Percentiles rank a stretch among this genome's conserved stretches.
Evolutionary conservation across 768 basidiomycete species (phyloP).

Genomic region (Rhizopogon rudus): DNA sequence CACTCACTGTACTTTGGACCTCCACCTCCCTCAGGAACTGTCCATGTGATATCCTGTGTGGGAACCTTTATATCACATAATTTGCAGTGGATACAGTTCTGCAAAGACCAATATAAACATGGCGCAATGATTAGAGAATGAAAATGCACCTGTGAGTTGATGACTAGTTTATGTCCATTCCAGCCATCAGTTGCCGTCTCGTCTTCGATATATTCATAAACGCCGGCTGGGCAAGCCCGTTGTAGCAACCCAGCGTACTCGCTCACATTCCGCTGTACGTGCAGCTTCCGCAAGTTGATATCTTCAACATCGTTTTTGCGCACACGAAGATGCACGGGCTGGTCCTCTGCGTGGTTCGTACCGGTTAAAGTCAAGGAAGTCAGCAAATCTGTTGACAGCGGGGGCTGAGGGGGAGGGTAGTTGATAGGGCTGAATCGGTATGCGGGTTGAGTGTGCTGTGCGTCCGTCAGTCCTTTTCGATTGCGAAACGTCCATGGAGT

Average conservation of each 20-base stretch:
- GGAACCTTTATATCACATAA: constrained; percentile 96
- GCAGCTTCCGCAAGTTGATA: constrained; percentile 43
- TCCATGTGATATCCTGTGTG: constrained; percentile 96
- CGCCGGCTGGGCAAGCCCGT: constrained; percentile 88
- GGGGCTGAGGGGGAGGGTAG: constrained; percentile 85
- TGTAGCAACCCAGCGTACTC: constrained; percentile 88
- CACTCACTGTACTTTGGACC: constrained; percentile 91
- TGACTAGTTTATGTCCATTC: constrained; percentile 85
- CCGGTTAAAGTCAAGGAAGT: constrained; percentile 87
- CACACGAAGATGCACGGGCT: constrained; percentile 84
- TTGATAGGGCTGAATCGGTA: constrained; percentile 65
- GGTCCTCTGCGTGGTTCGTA: constrained; percentile 97
- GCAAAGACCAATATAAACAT: constrained; percentile 10
- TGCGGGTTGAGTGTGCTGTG: constrained; percentile 67
- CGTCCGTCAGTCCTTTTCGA: constrained; percentile 47
- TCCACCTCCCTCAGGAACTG: constrained; percentile 93
- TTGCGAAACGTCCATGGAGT: constrained; percentile 93
- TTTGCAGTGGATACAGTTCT: constrained; percentile 95
- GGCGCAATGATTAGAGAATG: neutral
- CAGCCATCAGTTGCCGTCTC: constrained; percentile 58
- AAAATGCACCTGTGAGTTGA: constrained; percentile 84
- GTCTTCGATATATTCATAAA: constrained; percentile 92
- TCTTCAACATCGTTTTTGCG: constrained; percentile 37
- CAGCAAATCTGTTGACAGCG: constrained; percentile 89
- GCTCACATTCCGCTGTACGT: constrained; percentile 69